A percentile compares a stretch with the other conserved stretches of the same genome.
Evolutionary conservation across 2,329 filamentous ascomycete species (phyloP).

Genomic region (Aspergillus quadricinctus): DNA sequence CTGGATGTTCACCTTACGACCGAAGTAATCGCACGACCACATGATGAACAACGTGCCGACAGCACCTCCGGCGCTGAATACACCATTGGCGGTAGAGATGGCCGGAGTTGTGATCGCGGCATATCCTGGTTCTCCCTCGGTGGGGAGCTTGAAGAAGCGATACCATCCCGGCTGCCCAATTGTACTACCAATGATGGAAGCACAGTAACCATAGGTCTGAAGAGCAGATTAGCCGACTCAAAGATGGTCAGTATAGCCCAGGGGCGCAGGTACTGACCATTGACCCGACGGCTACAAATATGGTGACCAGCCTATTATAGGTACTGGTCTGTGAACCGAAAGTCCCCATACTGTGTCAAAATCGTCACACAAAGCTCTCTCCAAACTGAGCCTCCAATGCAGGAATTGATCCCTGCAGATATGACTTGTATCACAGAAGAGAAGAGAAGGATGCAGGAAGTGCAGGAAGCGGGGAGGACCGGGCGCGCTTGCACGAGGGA

Average conservation of each 20-base stretch:
- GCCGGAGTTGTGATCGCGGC: constrained; percentile 43
- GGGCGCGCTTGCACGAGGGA: neutral
- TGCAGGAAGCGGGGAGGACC: neutral
- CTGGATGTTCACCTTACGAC: constrained; percentile 45
- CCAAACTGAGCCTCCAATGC: neutral
- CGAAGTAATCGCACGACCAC: constrained; percentile 46
- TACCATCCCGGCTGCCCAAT: constrained; percentile 54
- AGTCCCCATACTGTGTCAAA: constrained; percentile 21
- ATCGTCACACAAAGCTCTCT: neutral
- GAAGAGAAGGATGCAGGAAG: neutral
- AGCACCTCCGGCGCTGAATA: constrained; percentile 48
- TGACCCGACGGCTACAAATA: constrained; percentile 38
- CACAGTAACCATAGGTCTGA: constrained; percentile 50
- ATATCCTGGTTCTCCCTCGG: constrained; percentile 43
- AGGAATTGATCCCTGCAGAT: neutral
- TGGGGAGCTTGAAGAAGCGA: constrained; percentile 45
- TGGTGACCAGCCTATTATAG: constrained; percentile 37
- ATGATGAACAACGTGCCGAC: constrained; percentile 47
- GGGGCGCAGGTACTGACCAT: constrained; percentile 25
- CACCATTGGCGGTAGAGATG: constrained; percentile 48
- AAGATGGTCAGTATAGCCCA: neutral
- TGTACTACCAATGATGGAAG: constrained; percentile 49
- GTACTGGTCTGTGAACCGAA: constrained; percentile 34
- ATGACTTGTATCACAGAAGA: neutral
- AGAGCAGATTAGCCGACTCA: constrained; percentile 1